Evolutionary conservation across 306 rosid genomes (phyloP).

Genomic region (Gleditsia sinensis): DNA sequence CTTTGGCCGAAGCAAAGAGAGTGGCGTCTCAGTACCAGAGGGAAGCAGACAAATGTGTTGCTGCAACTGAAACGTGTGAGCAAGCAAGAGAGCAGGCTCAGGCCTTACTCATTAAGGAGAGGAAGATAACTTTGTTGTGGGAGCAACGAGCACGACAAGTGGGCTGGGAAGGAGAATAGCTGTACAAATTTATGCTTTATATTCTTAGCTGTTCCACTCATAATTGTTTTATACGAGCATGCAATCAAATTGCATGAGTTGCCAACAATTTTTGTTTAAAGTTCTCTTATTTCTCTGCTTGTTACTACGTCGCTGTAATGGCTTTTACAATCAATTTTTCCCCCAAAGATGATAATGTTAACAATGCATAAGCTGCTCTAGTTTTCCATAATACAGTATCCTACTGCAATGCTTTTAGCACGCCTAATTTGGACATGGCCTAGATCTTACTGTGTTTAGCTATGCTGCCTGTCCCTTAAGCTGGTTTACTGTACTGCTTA

Average conservation of each 20-base stretch:
- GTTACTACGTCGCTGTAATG: constrained; percentile 30
- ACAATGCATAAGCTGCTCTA: constrained; percentile 33
- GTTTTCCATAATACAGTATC: too few relatives aligned
- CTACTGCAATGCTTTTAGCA: too few relatives aligned
- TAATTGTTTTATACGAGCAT: constrained; percentile 41
- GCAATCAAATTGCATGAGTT: constrained; percentile 63
- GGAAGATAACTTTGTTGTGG: constrained; percentile 71
- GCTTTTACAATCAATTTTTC: constrained; percentile 45
- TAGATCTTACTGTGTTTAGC: too few relatives aligned
- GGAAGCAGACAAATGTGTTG: constrained; percentile 92
- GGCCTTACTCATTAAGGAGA: constrained; percentile 78
- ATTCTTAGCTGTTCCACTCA: constrained; percentile 37
- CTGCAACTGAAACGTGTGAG: constrained; percentile 96
- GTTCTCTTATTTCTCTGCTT: constrained; percentile 34
- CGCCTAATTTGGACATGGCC: too few relatives aligned
- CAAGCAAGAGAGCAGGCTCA: constrained; percentile 81
- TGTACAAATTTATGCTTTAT: constrained; percentile 18
- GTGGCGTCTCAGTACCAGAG: constrained; percentile 91
- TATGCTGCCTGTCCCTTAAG: too few relatives aligned
- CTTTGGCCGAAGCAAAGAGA: constrained; percentile 84
- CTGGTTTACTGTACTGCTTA: too few relatives aligned
- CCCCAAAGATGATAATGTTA: constrained; percentile 31
- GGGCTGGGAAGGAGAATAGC: constrained; percentile 85
- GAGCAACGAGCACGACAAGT: constrained; percentile 82
- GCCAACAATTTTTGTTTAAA: constrained; percentile 33